Base-by-base conservation (phyloP, 2,329 filamentous ascomycete genomes). In the Pseudocercospora fijiensis region DNA sequence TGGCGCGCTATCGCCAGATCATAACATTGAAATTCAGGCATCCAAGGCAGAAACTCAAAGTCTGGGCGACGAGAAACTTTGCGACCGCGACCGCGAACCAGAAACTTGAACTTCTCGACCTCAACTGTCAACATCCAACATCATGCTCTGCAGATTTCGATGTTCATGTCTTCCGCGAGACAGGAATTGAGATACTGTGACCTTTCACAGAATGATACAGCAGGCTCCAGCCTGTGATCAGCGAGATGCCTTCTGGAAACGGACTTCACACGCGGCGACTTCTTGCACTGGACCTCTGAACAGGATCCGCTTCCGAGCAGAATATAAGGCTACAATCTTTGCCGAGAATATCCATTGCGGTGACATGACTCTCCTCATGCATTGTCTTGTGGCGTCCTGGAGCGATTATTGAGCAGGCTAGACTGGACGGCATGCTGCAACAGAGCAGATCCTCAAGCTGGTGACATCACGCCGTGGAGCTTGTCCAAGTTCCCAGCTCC, bases 401-500 rank as follows among this genome's bases (percentile, higher is more conserved):
- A 28, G 16, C 20, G 11, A 5, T 37, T 26, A 24, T 26, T 53
- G 49, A 16, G 16, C 49, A 28, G 22, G 26, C 49, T n/a, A 24
- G 10, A 28, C 49, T n/a, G 26, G 10, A 28, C 49, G 24, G 49
- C 49, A 53, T 53, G 49, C 49, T 24, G 49, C 49, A 7, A n/a
- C 11, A 53, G 49, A 52, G 49, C 49, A 27, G 49, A 53, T 53
- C 49, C 49, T 53, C 22, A 24, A 27, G 49, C 26, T 26, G 24
- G 49, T 53, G 49, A 53, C 26, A 28, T 53, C 49, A 53, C 49
- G 49, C 28, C 55, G 37, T 57, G 37, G 53, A 57, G 55, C 55
- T 57, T 57, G 55, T 57, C 55, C 55, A 57, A 57, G 55, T 57
- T 57, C 30, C 30, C 55, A 43, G 55, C 55, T 57, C 26, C 49